Evolutionary conservation across 257 asterid species (phyloP).

Genomic region (Solanum lycopersicoides): DNA sequence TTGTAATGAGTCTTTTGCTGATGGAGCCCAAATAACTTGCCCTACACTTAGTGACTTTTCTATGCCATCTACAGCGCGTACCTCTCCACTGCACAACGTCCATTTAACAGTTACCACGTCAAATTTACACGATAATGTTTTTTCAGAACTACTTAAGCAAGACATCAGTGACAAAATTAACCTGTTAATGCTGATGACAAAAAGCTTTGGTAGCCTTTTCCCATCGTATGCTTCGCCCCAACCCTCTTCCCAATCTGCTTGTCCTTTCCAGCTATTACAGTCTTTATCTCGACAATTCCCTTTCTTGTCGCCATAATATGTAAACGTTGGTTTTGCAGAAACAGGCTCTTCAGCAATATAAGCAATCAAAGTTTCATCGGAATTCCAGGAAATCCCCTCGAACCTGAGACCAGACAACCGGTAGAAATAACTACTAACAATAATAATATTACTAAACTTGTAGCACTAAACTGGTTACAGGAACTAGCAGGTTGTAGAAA

Average conservation of each 20-base stretch:
- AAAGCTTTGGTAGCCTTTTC: conserved; percentile 79
- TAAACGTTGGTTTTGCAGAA: conserved; percentile 55
- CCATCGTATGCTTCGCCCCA: conserved; percentile 98
- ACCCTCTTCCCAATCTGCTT: conserved; percentile 91
- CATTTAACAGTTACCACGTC: not conserved
- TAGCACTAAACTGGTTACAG: not conserved
- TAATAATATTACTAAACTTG: not conserved
- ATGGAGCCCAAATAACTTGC: conserved; percentile 89
- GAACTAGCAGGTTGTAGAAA: not conserved
- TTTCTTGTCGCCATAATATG: conserved; percentile 35
- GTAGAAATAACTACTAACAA: not conserved
- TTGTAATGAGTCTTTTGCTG: conserved; percentile 28
- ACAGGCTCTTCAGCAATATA: conserved; percentile 91
- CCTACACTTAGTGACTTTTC: conserved; percentile 68
- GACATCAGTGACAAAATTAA: conserved; percentile 1
- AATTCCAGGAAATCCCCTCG: conserved; percentile 92
- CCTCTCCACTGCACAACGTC: conserved; percentile 68
- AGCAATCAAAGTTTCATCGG: conserved; percentile 69
- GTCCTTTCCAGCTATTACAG: conserved; percentile 71
- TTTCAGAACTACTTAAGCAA: not conserved
- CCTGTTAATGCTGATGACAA: conserved; percentile 59
- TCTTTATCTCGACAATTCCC: conserved; percentile 52
- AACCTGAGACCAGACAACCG: conserved; percentile 43
- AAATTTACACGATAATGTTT: not conserved
- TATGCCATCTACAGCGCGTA: conserved; percentile 34